phyloP scores from a whole-genome alignment of 495 filamentous ascomycete genomes.

The Coniosporium apollinis region DNA sequence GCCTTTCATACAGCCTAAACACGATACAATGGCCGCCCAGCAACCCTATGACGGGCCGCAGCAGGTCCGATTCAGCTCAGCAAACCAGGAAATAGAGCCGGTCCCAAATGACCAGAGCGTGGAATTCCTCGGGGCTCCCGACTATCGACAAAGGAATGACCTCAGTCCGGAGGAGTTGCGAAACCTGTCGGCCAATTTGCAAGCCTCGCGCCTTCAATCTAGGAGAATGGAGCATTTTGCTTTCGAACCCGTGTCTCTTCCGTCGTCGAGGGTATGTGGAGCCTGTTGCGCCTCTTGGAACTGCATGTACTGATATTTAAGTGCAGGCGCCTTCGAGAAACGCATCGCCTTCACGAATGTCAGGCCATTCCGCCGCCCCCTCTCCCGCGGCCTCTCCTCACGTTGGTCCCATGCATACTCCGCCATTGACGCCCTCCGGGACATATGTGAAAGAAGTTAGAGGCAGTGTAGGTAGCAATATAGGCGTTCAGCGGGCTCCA shows the following conservation, averaged over 20 bases:
- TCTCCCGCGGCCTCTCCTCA: constrained; percentile 33
- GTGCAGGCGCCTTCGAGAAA: constrained; percentile 29
- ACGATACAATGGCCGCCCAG: neutral
- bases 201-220: constrained; percentile 59
- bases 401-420: constrained; percentile 57
- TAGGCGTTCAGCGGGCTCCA: constrained; percentile 1
- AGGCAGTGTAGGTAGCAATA: constrained; percentile 10
- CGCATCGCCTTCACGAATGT: constrained; percentile 7
- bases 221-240: constrained; percentile 67
- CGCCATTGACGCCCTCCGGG: constrained; percentile 74
- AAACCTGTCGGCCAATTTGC: constrained; percentile 52
- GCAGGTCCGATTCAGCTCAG: constrained; percentile 63
- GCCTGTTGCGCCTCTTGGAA: constrained; percentile 5
- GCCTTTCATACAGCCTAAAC: no score
- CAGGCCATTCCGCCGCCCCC: constrained; percentile 24
- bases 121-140: constrained; percentile 20
- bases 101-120: constrained; percentile 23
- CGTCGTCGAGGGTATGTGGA: constrained; percentile 72
- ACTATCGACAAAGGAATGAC: constrained; percentile 17
- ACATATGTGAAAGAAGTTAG: constrained; percentile 39
- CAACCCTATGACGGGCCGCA: constrained; percentile 2
- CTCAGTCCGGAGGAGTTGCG: constrained; percentile 43
- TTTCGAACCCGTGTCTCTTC: constrained; percentile 76
- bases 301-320: constrained; percentile 24
- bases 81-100: constrained; percentile 63